A percentile compares a stretch with the other conserved stretches of the same genome.
phyloP scores from a whole-genome alignment of 225 moss, liverwort and hornwort species.

The Sphagnum tenellum region DNA sequence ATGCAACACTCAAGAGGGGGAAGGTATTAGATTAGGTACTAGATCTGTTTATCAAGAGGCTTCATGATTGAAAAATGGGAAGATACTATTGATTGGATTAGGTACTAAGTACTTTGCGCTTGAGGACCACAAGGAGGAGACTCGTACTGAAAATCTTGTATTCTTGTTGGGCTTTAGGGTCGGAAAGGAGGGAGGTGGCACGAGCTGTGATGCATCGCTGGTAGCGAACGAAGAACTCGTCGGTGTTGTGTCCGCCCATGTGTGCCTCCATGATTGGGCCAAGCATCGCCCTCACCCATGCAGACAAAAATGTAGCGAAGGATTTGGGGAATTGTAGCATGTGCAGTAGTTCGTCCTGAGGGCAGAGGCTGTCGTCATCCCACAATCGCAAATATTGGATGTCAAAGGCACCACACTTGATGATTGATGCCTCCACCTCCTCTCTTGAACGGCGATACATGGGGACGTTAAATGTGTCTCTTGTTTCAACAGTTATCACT shows the following conservation, averaged over 20 bases:
- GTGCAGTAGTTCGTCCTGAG: slow-evolving; percentile 28
- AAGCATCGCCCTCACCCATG: slow-evolving; percentile 56
- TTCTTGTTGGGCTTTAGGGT: slow-evolving; percentile 5
- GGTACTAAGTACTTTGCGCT: too few relatives aligned
- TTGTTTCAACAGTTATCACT: slow-evolving; percentile 22
- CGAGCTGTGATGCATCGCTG: slow-evolving; percentile 28
- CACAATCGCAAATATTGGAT: slow-evolving; percentile 35
- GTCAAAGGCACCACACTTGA: slow-evolving; percentile 18
- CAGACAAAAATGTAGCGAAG: slow-evolving; percentile 60
- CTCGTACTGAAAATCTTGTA: slow-evolving; percentile 28
- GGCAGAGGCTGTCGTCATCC: slow-evolving; percentile 34
- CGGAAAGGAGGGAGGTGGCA: slow-evolving; percentile 21
- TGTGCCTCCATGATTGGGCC: slow-evolving; percentile 56
- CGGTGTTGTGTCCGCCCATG: slow-evolving; percentile 44
- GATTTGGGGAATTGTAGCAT: slow-evolving; percentile 24
- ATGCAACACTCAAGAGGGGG: too few relatives aligned
- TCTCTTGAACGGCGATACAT: slow-evolving; percentile 42
- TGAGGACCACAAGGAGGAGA: slow-evolving; percentile 17
- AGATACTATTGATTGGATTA: too few relatives aligned
- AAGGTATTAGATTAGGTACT: too few relatives aligned
- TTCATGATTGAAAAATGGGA: too few relatives aligned
- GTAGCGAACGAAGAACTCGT: slow-evolving; percentile 40
- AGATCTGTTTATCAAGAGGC: too few relatives aligned
- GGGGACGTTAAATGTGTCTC: slow-evolving; percentile 65
- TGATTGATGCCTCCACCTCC: slow-evolving; percentile 43